Evolutionary conservation across 164 flowering plant species (phyloP).

Genomic region (Nymphaea thermarum): DNA sequence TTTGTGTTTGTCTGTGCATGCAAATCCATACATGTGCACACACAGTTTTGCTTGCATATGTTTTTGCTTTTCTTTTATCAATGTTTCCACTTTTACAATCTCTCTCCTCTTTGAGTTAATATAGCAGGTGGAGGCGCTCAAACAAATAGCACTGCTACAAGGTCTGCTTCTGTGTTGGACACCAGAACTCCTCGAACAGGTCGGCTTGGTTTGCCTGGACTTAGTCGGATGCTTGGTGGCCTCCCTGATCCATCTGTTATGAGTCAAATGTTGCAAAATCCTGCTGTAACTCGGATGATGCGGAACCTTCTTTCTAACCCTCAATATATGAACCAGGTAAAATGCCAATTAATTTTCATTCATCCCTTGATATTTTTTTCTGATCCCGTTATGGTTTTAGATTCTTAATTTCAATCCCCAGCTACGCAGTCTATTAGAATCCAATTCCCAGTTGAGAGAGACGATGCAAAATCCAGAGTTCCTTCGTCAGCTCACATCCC

Average conservation of each 20-base stretch:
- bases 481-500: slow-evolving; percentile 53
- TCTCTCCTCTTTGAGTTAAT: not conserved
- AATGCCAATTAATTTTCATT: slow-evolving; percentile 1
- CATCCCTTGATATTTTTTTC: no score
- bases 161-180: slow-evolving; percentile 41
- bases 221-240: slow-evolving; percentile 47
- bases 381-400: slow-evolving; percentile 11
- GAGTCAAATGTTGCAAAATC: slow-evolving; percentile 79
- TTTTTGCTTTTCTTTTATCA: not conserved
- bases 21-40: not conserved
- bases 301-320: slow-evolving; percentile 58
- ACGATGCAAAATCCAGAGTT: slow-evolving; percentile 75
- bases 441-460: slow-evolving; percentile 46
- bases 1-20: not conserved
- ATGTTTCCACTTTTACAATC: not conserved
- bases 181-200: slow-evolving; percentile 39
- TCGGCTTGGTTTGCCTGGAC: slow-evolving; percentile 53
- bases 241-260: slow-evolving; percentile 39
- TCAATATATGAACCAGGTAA: slow-evolving; percentile 55
- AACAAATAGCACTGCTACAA: slow-evolving; percentile 33
- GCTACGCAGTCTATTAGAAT: slow-evolving; percentile 33
- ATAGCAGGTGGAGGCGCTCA: slow-evolving; percentile 38
- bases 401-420: slow-evolving; percentile 36
- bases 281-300: slow-evolving; percentile 82
- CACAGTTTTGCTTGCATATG: not conserved